Base-by-base conservation (phyloP, 176 grass and related monocot species). In the Miscanthus lutarioriparius region DNA sequence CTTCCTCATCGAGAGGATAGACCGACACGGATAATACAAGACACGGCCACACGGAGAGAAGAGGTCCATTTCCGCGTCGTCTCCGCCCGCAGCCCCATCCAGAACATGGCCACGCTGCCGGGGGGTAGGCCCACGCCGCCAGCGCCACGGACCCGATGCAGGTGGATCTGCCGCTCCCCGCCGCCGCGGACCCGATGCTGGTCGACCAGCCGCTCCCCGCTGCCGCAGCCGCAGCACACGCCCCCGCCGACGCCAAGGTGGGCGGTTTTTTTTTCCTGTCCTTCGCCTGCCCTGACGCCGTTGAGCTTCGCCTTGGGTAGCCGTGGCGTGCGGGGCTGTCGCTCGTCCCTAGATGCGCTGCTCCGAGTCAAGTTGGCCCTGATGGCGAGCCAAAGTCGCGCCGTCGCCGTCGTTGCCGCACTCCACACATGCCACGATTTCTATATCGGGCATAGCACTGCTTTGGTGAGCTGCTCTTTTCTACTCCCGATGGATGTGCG, bases 191-290 rank as follows among this genome's bases (percentile, higher is more conserved):
- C 51, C 26, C 74, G 67, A 88, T 90, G 89, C 70, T 74, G 78
- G 76, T 95, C 54, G 90, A 87, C 80, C 87, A 81, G 78, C 80
- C 80, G 78, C 72, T 30, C 36, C 47, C 82, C 56, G 74, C 70
- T 10, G 76, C 62, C 12, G 15, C 47, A 39, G 8, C 39, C 39
- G 39, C 67, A 20, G 64, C 64, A 33, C 3, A 19, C 30, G 58
- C 35, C 27, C 32, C 67, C 20, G 76, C 30, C 40, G 77, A 39
- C 36, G 87, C 86, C 30, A 94, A 91, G 92, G 92, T 94, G 78
- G 43, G 75, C 72, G 15, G 7, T 16, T 7, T 54, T 20, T 17
- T 8, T 30, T 30, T 30, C 8, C 30, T 10, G 68, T 1, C 67
- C 44, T 54, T 7, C 28, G 19, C 17, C 13, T 30, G 28, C 28